These are phyloP conservation scores for Sherardia arvensis DNA, from an alignment of 257 asterid genomes.

Conservation along the genomic window DNA sequence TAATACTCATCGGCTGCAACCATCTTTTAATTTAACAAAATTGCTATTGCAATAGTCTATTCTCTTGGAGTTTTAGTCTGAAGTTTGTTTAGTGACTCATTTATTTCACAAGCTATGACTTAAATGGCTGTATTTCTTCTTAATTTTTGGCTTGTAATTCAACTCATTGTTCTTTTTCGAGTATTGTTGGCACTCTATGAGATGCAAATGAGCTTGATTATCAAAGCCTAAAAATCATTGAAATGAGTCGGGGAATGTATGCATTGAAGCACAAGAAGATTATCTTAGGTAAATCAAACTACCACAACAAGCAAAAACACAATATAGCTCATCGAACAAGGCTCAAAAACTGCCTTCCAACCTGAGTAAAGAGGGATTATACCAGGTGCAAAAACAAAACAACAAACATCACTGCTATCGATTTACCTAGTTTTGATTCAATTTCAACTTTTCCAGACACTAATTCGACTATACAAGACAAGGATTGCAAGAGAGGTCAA, in stretches of 20 bases:
- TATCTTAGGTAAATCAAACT: not conserved
- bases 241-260: conserved; percentile 5
- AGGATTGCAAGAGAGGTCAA: not conserved
- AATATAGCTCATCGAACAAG: not conserved
- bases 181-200: too few relatives aligned
- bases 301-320: not conserved
- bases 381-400: not conserved
- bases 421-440: not conserved
- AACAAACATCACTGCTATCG: not conserved
- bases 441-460: not conserved
- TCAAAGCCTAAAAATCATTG: too few relatives aligned
- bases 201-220: too few relatives aligned
- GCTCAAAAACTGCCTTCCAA: not conserved
- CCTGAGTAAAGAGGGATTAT: not conserved
- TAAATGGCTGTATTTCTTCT: too few relatives aligned
- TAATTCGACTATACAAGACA: not conserved
- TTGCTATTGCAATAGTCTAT: too few relatives aligned
- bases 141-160: too few relatives aligned
- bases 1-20: too few relatives aligned
- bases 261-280: not conserved
- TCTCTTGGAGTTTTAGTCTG: too few relatives aligned
- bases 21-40: too few relatives aligned
- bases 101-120: too few relatives aligned
- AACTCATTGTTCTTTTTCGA: too few relatives aligned
- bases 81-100: too few relatives aligned